phyloP scores from a whole-genome alignment of 345 rosid species.

The Syzygium aromaticum region DNA sequence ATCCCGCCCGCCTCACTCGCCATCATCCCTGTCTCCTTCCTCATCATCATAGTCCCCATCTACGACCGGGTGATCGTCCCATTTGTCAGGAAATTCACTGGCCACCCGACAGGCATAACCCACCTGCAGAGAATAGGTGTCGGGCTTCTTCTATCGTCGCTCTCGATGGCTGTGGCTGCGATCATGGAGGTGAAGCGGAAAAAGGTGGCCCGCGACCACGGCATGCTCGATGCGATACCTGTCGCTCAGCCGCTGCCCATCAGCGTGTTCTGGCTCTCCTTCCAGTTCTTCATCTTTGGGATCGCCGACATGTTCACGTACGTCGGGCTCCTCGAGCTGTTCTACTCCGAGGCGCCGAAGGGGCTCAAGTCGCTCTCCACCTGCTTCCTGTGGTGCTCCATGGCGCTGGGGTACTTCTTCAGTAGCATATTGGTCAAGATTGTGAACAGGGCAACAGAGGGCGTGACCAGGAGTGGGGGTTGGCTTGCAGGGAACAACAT shows the following conservation, averaged over 20 bases:
- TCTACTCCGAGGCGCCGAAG: constrained; percentile 57
- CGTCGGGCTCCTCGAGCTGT: constrained; percentile 70
- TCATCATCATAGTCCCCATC: constrained; percentile 37
- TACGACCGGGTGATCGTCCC: constrained; percentile 55
- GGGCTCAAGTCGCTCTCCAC: constrained; percentile 75
- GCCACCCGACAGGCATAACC: constrained; percentile 31
- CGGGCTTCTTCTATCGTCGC: constrained; percentile 48
- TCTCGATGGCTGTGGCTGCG: constrained; percentile 56
- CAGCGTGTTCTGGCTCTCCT: constrained; percentile 41
- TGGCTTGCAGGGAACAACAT: constrained; percentile 59
- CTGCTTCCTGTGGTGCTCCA: constrained; percentile 50
- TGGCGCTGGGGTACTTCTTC: constrained; percentile 56
- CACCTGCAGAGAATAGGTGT: constrained; percentile 50
- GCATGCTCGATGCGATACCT: not conserved
- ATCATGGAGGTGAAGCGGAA: constrained; percentile 33
- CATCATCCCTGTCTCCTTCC: constrained; percentile 14
- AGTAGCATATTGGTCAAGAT: constrained; percentile 49
- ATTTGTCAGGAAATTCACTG: not conserved
- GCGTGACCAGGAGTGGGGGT: constrained; percentile 20
- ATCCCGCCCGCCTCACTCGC: constrained; percentile 49
- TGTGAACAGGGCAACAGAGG: constrained; percentile 15
- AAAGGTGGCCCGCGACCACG: constrained; percentile 12
- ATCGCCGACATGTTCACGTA: constrained; percentile 59
- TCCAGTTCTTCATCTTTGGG: constrained; percentile 62
- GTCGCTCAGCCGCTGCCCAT: not conserved